These are phyloP conservation scores for Penicillium hesseltinei DNA, from an alignment of 2,329 filamentous ascomycete genomes.

Conservation along the genomic window DNA sequence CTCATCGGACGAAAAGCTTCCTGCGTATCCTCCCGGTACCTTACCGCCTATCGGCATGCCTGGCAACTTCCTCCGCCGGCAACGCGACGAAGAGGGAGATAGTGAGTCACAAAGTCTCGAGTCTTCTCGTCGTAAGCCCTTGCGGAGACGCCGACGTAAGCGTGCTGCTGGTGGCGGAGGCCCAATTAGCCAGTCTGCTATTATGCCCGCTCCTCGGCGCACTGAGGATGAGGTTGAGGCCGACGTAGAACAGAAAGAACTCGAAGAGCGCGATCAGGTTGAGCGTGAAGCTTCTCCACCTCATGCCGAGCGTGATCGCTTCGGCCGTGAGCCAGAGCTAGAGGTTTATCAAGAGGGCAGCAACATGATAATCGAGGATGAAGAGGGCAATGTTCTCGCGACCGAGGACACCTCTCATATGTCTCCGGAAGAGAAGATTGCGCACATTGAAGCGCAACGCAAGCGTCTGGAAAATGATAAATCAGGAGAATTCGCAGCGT, in stretches of 20 bases:
- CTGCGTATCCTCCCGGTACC: slow-evolving; percentile 64
- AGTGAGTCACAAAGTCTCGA: slow-evolving; percentile 56
- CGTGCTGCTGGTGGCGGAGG: slow-evolving; percentile 80
- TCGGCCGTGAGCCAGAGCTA: slow-evolving; percentile 44
- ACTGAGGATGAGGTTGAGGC: slow-evolving; percentile 33
- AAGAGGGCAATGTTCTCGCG: slow-evolving; percentile 80
- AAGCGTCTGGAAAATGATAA: slow-evolving; percentile 54
- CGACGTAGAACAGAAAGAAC: slow-evolving; percentile 24
- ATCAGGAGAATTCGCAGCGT: slow-evolving; percentile 46
- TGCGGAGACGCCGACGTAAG: slow-evolving; percentile 60
- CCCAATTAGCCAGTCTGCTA: slow-evolving; percentile 85
- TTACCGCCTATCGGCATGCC: slow-evolving; percentile 70
- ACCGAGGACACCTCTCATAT: slow-evolving; percentile 54
- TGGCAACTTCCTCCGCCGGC: slow-evolving; percentile 75
- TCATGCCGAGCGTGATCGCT: slow-evolving; percentile 30
- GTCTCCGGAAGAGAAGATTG: slow-evolving; percentile 58
- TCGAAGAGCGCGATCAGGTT: slow-evolving; percentile 29
- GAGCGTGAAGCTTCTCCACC: slow-evolving; percentile 43
- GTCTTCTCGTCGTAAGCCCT: slow-evolving; percentile 48
- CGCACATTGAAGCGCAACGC: slow-evolving; percentile 55
- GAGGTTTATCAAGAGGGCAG: slow-evolving; percentile 80
- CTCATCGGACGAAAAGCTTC: slow-evolving; percentile 57
- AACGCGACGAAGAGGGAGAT: slow-evolving; percentile 67
- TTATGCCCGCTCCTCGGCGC: slow-evolving; percentile 60
- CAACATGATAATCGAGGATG: slow-evolving; percentile 77